Percentiles rank a stretch among this genome's conserved stretches.
phyloP scores from a whole-genome alignment of 805 yeast genomes.

The Saccharomycopsis fermentans region DNA sequence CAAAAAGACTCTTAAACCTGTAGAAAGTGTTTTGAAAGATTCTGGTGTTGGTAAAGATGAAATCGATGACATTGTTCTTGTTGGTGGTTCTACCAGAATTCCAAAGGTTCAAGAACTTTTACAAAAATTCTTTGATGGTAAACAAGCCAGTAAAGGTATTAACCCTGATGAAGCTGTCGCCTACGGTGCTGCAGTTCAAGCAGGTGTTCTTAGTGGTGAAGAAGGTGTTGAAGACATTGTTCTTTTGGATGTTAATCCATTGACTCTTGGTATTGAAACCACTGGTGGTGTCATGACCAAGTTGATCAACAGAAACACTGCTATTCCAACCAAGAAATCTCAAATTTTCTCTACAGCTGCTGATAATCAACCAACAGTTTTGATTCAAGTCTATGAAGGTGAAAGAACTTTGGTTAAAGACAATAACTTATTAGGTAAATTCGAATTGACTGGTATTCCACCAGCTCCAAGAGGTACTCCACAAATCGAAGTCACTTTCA shows the following conservation, averaged over 20 bases:
- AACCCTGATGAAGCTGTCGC: slow-evolving; percentile 99
- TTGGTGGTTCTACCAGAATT: slow-evolving; percentile 99
- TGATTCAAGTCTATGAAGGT: slow-evolving; percentile 92
- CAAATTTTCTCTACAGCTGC: slow-evolving; percentile 94
- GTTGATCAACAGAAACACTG: slow-evolving; percentile 87
- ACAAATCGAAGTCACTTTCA: slow-evolving; percentile 84
- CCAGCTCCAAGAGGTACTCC: slow-evolving; percentile 91
- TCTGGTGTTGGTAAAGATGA: slow-evolving; percentile 80
- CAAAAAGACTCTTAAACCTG: slow-evolving; percentile 92
- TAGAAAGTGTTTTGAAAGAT: slow-evolving; percentile 90
- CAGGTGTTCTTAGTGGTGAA: slow-evolving; percentile 94
- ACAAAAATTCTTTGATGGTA: slow-evolving; percentile 84
- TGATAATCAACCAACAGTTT: slow-evolving; percentile 91
- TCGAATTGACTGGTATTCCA: slow-evolving; percentile 78
- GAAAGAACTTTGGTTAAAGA: slow-evolving; percentile 93
- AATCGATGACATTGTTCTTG: slow-evolving; percentile 89
- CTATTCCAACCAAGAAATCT: slow-evolving; percentile 91
- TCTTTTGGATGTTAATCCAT: slow-evolving; percentile 85
- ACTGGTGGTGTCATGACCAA: slow-evolving; percentile 98
- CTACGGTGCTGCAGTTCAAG: slow-evolving; percentile 98
- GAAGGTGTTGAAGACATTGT: slow-evolving; percentile 86
- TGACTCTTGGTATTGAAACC: slow-evolving; percentile 92
- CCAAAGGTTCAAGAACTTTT: slow-evolving; percentile 95
- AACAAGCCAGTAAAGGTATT: slow-evolving; percentile 93
- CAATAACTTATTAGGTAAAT: slow-evolving; percentile 81